Base-by-base conservation (phyloP, 2,329 filamentous ascomycete species). In the Falciphora oryzae region DNA sequence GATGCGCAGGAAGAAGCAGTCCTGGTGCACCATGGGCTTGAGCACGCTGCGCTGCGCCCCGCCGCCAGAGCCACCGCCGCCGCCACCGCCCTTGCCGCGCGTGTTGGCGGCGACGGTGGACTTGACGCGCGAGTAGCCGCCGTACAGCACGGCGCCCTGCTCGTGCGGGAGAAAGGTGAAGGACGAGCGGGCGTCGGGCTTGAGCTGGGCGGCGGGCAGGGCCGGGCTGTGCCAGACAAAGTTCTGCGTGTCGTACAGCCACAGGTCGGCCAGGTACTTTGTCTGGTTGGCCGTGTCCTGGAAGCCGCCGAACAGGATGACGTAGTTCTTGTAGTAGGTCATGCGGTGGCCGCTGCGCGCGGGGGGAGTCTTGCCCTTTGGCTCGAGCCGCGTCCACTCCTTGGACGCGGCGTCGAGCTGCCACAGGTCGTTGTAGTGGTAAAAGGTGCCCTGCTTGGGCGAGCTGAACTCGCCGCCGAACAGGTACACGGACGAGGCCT, bases 361-460 rank as follows among this genome's bases (percentile, higher is more conserved):
- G 2, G 92, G 89, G 56, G 94, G 94, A 50, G 84, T 84, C 75
- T 91, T 91, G 65, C 91, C 91, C 79, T 85, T 86, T 70, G 83
- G 83, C 75, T 99, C 95, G 44, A 99, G 82, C 67, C 93, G 90
- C 65, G 87, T 91, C 95, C 95, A 99, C 79, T 99, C 95, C 71
- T 93, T 84, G 10, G 86, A 88, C 11, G 83, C 84, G 0, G 94
- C 90, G 73, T 98, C 93, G 58, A 98, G 84, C 62, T 90, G 85
- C 94, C 95, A 99, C 75, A 99, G 98, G 78, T 98, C 95, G 72
- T 96, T 97, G 79, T 99, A 99, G 77, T 99, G 95, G 76, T 99
- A 97, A 73, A 99, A 99, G 0, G 94, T 98, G 4, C 95, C 95
- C 77, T 98, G 95, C 75, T 97, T 98, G 2, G 95, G 95, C 32